Conservation (phyloP, 495 filamentous ascomycete species). For the Cercophora newfieldiana region DNA sequence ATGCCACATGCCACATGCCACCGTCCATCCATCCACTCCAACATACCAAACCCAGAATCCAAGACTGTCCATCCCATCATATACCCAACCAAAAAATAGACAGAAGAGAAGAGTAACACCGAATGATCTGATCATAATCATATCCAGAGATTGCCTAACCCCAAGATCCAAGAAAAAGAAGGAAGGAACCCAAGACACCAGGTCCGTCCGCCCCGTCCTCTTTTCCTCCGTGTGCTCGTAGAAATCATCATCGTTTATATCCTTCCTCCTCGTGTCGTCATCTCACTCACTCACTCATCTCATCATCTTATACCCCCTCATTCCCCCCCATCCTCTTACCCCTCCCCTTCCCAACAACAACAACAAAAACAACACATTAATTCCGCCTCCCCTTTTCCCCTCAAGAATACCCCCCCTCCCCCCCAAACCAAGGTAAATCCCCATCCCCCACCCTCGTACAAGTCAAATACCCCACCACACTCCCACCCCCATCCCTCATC, state of each 20-base stretch:
- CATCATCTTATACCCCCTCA: not conserved
- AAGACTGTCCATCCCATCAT: conserved; percentile 1
- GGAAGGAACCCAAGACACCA: conserved; percentile 8
- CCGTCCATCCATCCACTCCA: not conserved
- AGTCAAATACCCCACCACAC: conserved; percentile 66
- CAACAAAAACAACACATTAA: too few relatives aligned
- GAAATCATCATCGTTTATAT: not conserved
- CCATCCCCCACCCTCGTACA: conserved; percentile 74
- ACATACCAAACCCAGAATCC: not conserved
- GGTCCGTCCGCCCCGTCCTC: conserved; percentile 14
- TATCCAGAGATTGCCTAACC: not conserved
- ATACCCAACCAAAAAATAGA: conserved; percentile 1
- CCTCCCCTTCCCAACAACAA: too few relatives aligned
- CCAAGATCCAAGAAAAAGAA: conserved; percentile 1
- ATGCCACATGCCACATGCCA: not conserved
- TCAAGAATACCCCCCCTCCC: not conserved
- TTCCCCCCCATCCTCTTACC: too few relatives aligned
- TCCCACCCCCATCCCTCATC: conserved; percentile 26
- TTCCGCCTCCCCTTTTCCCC: too few relatives aligned
- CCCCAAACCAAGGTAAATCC: conserved; percentile 71
- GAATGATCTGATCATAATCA: not conserved
- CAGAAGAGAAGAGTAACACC: not conserved
- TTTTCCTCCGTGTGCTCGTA: conserved; percentile 6
- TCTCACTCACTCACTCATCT: not conserved
- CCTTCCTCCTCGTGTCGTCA: not conserved